Conservation (phyloP, 768 basidiomycete species). For the Tricholoma bakamatsutake region DNA sequence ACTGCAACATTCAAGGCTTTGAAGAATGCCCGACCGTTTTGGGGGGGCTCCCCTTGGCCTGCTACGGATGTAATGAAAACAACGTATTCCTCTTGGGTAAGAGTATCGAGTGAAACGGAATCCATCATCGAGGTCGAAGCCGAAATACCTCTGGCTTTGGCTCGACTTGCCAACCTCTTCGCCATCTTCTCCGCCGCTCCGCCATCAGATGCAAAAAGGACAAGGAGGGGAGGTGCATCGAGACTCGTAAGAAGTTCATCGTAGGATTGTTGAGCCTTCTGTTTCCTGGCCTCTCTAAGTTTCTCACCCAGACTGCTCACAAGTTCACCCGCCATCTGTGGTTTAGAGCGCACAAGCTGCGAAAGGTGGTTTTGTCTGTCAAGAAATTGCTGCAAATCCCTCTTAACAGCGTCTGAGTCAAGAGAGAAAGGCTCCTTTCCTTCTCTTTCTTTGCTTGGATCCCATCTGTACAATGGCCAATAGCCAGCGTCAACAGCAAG, state of each 20-base stretch:
- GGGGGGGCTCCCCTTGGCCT: constrained; percentile 96
- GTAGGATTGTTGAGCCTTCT: constrained; percentile 78
- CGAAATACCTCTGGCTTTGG: constrained; percentile 78
- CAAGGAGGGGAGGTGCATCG: constrained; percentile 82
- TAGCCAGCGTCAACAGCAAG: constrained; percentile 93
- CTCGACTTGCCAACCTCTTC: constrained; percentile 78
- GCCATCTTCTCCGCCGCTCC: constrained; percentile 96
- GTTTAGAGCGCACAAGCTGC: constrained; percentile 79
- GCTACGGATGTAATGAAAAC: constrained; percentile 88
- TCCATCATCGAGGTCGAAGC: constrained; percentile 76
- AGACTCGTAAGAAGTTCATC: constrained; percentile 76
- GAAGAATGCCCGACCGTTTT: constrained; percentile 89
- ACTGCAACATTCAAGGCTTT: constrained; percentile 74
- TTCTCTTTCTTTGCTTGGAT: constrained; percentile 73
- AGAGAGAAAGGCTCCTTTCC: constrained; percentile 86
- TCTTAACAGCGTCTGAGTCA: constrained; percentile 91
- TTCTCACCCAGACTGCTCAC: constrained; percentile 81
- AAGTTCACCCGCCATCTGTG: constrained; percentile 75
- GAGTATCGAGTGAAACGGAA: constrained; percentile 67
- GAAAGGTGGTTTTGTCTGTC: constrained; percentile 96
- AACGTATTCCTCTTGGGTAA: constrained; percentile 62
- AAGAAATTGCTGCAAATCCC: constrained; percentile 88
- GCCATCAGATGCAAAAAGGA: constrained; percentile 94
- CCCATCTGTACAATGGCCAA: constrained; percentile 98
- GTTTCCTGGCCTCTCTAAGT: constrained; percentile 77